These are phyloP conservation scores for Oryza brachyantha DNA, from an alignment of 176 grass and related monocot species.

Conservation along the genomic window DNA sequence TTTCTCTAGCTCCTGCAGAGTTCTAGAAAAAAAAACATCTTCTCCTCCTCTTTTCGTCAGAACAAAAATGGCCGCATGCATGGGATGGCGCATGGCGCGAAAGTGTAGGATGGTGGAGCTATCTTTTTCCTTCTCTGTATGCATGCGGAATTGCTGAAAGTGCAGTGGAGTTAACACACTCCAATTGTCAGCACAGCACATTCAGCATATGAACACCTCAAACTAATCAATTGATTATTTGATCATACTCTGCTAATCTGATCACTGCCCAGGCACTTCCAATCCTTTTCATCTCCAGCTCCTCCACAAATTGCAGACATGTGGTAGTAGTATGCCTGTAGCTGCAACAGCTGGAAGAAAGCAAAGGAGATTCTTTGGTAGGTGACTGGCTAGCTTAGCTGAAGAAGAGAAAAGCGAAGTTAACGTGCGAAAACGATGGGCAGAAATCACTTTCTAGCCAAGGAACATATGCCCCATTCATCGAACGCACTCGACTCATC, in stretches of 20 bases:
- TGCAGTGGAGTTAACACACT: background rate
- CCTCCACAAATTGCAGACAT: too few relatives aligned
- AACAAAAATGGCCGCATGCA: background rate
- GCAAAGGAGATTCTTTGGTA: background rate
- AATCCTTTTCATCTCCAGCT: too few relatives aligned
- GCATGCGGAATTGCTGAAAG: background rate
- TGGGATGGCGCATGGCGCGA: background rate
- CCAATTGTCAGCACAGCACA: too few relatives aligned
- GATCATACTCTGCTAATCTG: too few relatives aligned
- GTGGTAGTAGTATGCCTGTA: background rate
- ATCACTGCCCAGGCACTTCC: too few relatives aligned
- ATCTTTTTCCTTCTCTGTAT: background rate
- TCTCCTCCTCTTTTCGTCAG: background rate
- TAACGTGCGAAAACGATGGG: constrained; percentile 7
- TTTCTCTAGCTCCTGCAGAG: background rate
- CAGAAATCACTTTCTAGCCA: constrained; percentile 26
- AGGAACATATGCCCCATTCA: constrained; percentile 21
- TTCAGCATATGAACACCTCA: too few relatives aligned
- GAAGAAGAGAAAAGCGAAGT: constrained; percentile 18
- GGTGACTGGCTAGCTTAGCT: background rate
- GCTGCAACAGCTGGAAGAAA: background rate
- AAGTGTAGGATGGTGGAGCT: background rate
- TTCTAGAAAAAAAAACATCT: background rate
- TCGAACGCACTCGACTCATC: background rate
- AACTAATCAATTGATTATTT: too few relatives aligned